These are phyloP conservation scores for Arxiozyma slooffiae DNA, from an alignment of 1,139 yeast genomes.

Conservation along the genomic window DNA sequence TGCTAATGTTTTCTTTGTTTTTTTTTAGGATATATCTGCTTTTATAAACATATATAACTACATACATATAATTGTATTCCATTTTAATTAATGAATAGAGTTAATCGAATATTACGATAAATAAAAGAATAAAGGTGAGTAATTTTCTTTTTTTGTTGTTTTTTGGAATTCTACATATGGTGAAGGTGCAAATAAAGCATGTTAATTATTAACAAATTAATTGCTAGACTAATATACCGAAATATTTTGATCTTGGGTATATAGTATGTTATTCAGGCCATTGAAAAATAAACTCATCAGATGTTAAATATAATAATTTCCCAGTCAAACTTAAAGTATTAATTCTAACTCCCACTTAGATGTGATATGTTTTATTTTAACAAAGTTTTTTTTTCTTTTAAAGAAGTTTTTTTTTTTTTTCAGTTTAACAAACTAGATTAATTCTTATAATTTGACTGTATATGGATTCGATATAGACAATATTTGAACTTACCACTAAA, in stretches of 20 bases:
- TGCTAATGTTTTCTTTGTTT: not conserved
- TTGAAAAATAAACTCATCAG: conserved; percentile 77
- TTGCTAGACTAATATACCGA: conserved; percentile 64
- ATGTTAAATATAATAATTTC: conserved; percentile 51
- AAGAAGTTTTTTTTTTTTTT: too few species aligned
- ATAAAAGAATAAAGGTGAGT: too few species aligned
- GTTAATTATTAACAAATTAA: too few species aligned
- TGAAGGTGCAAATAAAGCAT: too few species aligned
- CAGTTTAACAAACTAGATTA: too few species aligned
- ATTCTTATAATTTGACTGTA: too few species aligned
- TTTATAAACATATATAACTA: conserved; percentile 3
- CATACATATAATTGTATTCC: not conserved
- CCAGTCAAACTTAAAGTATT: conserved; percentile 70
- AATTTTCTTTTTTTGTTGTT: too few species aligned
- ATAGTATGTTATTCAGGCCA: conserved; percentile 62
- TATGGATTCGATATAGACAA: conserved; percentile 79
- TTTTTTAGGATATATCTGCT: not conserved
- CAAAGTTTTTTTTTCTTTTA: too few species aligned
- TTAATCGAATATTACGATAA: too few species aligned
- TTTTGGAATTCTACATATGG: not conserved
- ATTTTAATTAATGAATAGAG: conserved; percentile 2
- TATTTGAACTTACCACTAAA: conserved; percentile 36
- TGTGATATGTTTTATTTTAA: too few species aligned
- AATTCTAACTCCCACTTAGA: conserved; percentile 88
- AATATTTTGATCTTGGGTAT: conserved; percentile 54